phyloP scores from a whole-genome alignment of 2,329 filamentous ascomycete species.

The Colletotrichum musicola region DNA sequence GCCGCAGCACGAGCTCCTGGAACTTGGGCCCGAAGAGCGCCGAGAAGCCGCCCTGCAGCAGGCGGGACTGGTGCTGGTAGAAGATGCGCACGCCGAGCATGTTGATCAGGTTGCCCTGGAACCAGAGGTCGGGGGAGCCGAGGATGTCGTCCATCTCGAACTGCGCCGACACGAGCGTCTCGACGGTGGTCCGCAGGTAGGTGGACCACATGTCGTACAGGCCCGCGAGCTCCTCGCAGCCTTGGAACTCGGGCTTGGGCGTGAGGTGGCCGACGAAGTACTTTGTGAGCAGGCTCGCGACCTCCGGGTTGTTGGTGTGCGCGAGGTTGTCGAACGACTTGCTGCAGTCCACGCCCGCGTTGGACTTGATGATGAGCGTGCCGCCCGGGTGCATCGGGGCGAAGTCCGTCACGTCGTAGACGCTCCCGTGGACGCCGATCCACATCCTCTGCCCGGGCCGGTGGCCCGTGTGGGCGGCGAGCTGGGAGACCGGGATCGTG shows the following conservation, averaged over 20 bases:
- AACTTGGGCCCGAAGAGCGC: constrained; percentile 64
- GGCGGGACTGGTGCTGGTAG: constrained; percentile 64
- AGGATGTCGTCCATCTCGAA: constrained; percentile 66
- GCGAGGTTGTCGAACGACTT: constrained; percentile 66
- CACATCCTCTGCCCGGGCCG: constrained; percentile 59
- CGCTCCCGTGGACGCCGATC: constrained; percentile 65
- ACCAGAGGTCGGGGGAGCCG: constrained; percentile 59
- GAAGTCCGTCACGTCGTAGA: constrained; percentile 67
- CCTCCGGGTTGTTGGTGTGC: constrained; percentile 67
- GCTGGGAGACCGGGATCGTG: constrained; percentile 62
- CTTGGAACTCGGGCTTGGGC: constrained; percentile 61
- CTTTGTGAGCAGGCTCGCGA: constrained; percentile 64
- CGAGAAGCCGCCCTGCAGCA: constrained; percentile 60
- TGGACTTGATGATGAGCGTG: constrained; percentile 65
- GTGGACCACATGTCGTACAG: constrained; percentile 64
- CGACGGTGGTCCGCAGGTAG: constrained; percentile 62
- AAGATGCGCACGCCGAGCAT: constrained; percentile 64
- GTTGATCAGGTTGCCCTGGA: constrained; percentile 59
- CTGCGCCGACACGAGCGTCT: constrained; percentile 64
- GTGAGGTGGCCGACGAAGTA: constrained; percentile 66
- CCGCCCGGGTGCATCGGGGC: constrained; percentile 66
- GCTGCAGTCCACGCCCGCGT: constrained; percentile 65
- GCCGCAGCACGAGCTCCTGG: constrained; percentile 65
- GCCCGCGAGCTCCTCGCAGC: constrained; percentile 54
- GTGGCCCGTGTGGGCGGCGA: constrained; percentile 65